phyloP scores from a whole-genome alignment of 2,329 filamentous ascomycete species.

The Fusarium lyarnte region DNA sequence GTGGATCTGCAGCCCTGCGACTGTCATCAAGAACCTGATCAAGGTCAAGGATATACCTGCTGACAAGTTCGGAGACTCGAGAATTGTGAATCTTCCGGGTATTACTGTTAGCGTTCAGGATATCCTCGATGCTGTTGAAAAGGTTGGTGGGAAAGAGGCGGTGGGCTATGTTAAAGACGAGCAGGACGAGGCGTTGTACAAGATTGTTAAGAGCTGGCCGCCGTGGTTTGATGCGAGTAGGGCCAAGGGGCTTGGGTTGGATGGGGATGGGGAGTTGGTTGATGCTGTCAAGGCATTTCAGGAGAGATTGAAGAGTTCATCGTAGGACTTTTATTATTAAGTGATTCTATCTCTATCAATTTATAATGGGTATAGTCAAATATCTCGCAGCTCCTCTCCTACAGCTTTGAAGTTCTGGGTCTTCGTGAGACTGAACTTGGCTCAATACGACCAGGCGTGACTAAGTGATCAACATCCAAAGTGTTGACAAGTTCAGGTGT shows the following conservation, averaged over 20 bases:
- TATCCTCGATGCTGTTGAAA: slow-evolving; percentile 61
- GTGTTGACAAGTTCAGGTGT: slow-evolving; percentile 45
- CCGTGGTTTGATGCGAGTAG: slow-evolving; percentile 59
- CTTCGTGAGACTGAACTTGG: neutral
- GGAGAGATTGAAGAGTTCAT: slow-evolving; percentile 20
- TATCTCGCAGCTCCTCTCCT: neutral
- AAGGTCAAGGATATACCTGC: slow-evolving; percentile 53
- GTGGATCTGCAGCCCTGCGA: slow-evolving; percentile 63
- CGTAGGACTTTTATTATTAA: neutral
- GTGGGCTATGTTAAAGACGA: slow-evolving; percentile 56
- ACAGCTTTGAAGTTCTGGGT: slow-evolving; percentile 30
- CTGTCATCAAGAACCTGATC: slow-evolving; percentile 60
- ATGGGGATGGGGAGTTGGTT: slow-evolving; percentile 54
- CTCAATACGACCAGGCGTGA: slow-evolving; percentile 32
- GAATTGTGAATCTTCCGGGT: slow-evolving; percentile 63
- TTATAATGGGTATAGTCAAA: neutral
- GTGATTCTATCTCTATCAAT: neutral
- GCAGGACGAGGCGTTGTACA: slow-evolving; percentile 56
- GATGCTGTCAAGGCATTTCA: slow-evolving; percentile 47
- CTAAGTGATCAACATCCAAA: slow-evolving; percentile 45
- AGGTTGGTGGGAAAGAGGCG: slow-evolving; percentile 58
- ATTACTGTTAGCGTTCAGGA: slow-evolving; percentile 62
- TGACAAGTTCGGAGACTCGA: slow-evolving; percentile 50
- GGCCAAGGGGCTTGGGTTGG: slow-evolving; percentile 63
- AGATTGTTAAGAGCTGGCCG: slow-evolving; percentile 65